Percentiles rank a stretch among this genome's conserved stretches.
Conservation (phyloP, 768 basidiomycete species). For the Gymnopilus junonius region DNA sequence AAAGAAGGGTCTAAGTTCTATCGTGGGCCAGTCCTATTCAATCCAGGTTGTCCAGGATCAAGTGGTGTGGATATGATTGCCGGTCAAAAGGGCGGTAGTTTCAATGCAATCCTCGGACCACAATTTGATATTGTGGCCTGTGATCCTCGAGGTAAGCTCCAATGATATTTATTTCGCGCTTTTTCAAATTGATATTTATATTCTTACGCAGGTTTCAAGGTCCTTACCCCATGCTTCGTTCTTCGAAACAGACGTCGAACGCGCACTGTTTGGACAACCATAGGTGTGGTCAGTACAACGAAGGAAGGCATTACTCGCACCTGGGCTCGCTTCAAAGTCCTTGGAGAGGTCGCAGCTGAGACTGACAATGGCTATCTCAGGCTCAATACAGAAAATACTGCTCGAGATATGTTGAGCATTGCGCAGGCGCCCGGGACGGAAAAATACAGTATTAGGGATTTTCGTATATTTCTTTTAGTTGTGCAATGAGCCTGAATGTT, state of each 20-base stretch:
- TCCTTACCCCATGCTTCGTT: constrained; percentile 40
- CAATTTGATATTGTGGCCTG: constrained; percentile 51
- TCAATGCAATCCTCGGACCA: constrained; percentile 42
- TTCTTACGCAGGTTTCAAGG: constrained; percentile 31
- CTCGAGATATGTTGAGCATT: constrained; percentile 42
- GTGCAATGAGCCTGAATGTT: neutral
- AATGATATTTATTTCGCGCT: neutral
- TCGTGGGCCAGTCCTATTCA: constrained; percentile 48
- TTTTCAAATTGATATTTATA: constrained; percentile 1
- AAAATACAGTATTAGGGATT: constrained; percentile 41
- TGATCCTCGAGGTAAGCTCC: constrained; percentile 45
- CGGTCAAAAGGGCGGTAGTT: constrained; percentile 17
- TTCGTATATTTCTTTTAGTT: constrained; percentile 22
- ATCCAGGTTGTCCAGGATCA: constrained; percentile 53
- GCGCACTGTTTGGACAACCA: constrained; percentile 22
- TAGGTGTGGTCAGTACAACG: neutral
- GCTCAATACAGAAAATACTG: constrained; percentile 42
- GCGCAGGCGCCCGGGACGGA: constrained; percentile 33
- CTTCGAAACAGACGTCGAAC: constrained; percentile 38
- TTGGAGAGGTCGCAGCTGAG: constrained; percentile 35
- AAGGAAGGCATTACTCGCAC: constrained; percentile 28
- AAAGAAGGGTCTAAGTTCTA: constrained; percentile 32
- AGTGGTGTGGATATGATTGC: constrained; percentile 40
- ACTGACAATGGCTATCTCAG: constrained; percentile 30
- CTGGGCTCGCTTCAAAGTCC: constrained; percentile 37